Evolutionary conservation across 495 filamentous ascomycete genomes (phyloP), one percentile per base, ranked within the genome.

Genomic region (Astrocystis sublimbata): DNA sequence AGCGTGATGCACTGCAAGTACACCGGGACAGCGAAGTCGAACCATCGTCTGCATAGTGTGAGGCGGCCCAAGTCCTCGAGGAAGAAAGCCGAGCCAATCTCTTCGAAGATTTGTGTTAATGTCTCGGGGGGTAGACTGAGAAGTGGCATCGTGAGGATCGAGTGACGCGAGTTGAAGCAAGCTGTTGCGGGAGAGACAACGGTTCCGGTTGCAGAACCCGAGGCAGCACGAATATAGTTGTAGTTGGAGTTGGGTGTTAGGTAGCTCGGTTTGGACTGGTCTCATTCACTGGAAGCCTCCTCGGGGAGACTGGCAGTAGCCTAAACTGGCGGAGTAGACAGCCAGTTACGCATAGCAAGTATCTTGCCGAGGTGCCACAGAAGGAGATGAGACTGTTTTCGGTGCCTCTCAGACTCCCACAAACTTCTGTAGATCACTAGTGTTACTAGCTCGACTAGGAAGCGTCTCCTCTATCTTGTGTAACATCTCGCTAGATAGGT

Each of bases 21-120:
- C 52, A 19, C 52, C 2, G 52, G 52, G 15, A 56, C 33, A 12
- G 35, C 52, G 36, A 40, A 56, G 12, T 56, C 52, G 33, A 56
- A 41, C 52, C 52, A 56, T 9, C 9, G 35, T 28, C 42, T 56
- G 30, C 52, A 56, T 12, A 56, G 9, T 42, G 52, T 56, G 28
- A 56, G 52, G 19, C 52, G 52, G 5, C 52, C 21, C 13, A 56
- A 4, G 28, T 56, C 52, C 36, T 42, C 36, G 35, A 12, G 52
- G 17, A 56, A 56, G 17, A 56, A 56, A 4, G 52, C 24, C 21
- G 52, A 28, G 21, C 35, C 36, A 41, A 56, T 4, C n/a, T 56
- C 3, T 23, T 41, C 52, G 17, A 56, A 56, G 9, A 56, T 56
- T 6, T 56, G 52, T 3, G 35, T 19, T 12, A 56, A n/a, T 4